Base-by-base conservation (phyloP, 345 rosid genomes). In the Rhizophora mangle region DNA sequence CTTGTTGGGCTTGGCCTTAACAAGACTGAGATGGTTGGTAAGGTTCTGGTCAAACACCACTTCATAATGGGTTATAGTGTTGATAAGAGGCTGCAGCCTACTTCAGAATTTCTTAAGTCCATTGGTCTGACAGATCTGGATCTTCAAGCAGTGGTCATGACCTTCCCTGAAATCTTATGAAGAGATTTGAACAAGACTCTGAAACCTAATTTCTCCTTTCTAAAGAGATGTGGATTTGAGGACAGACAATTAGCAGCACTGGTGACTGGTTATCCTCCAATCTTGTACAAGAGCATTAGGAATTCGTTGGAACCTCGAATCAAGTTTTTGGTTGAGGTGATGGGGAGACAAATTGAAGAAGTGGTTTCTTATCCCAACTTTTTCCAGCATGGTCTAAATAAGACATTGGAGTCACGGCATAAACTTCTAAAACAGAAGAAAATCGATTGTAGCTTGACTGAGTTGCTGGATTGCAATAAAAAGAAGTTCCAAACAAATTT, bases 31-130 rank as follows among this genome's bases (percentile, higher is more conserved):
- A 79, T 83, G 88, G 82, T 86, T 26, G 91, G 88, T 19, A 85
- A 82, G 79, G 83, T 90, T 43, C 73, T 85, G n/a, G 81, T 82
- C 55, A 90, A 85, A 74, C 77, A 86, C 63, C 96, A 91, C 0
- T 90, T 83, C 78, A 82, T 88, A 16, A 85, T 86, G 88, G 96
- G 93, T 6, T 90, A 90, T 53, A 86, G 87, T 31, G 89, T 88
- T 43, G 82, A 78, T 1, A 85, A 85, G 52, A 74, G 93, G 75
- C 69, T 88, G 27, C 74, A 73, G 15, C 93, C 91, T 34, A 90
- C 93, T 26, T 67, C 78, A 13, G 86, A 86, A 29, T 90, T 90
- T 65, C 75, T 90, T 60, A 88, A 80, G 46, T 85, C 84, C 6
- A 63, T 84, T 21, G 96, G 96, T 63, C 76, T 88, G 47, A 77